These are phyloP conservation scores for Boletus fagicola DNA, from an alignment of 768 basidiomycete genomes.

Conservation along the genomic window DNA sequence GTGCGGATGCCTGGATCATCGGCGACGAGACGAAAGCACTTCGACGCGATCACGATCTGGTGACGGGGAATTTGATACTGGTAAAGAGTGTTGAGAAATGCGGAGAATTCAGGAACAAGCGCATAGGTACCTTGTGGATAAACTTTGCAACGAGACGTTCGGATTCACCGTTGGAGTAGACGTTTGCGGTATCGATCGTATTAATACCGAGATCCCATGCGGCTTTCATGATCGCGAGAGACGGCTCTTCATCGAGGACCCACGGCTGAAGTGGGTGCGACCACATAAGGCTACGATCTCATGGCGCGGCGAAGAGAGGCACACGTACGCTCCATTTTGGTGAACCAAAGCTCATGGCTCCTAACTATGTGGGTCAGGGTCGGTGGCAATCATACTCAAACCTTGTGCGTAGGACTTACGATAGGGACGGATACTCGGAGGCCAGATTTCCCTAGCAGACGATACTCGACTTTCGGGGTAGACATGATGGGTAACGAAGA, in stretches of 20 bases:
- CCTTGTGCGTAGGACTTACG: slow-evolving; percentile 10
- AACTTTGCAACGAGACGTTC: neutral
- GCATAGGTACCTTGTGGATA: neutral
- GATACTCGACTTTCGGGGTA: slow-evolving; percentile 21
- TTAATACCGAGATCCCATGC: slow-evolving; percentile 41
- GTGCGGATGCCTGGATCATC: slow-evolving; percentile 3
- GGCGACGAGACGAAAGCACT: slow-evolving; percentile 20
- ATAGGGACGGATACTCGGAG: slow-evolving; percentile 36
- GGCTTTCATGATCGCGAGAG: slow-evolving; percentile 34
- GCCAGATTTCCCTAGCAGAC: slow-evolving; percentile 28
- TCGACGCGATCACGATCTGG: slow-evolving; percentile 32
- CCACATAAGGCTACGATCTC: neutral
- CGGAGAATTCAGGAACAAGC: neutral
- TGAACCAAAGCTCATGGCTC: slow-evolving; percentile 30
- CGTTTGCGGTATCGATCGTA: slow-evolving; percentile 38
- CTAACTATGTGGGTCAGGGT: slow-evolving; percentile 17
- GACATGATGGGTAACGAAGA: slow-evolving; percentile 2
- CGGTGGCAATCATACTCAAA: neutral
- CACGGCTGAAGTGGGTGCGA: slow-evolving; percentile 16
- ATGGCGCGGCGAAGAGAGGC: neutral
- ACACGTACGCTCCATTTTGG: slow-evolving; percentile 28
- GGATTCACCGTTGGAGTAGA: neutral
- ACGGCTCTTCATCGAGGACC: slow-evolving; percentile 28
- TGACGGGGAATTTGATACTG: slow-evolving; percentile 29
- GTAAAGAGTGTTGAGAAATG: neutral